These are phyloP conservation scores for Pestalotiopsis sp. DNA, from an alignment of 2,329 filamentous ascomycete species.

Conservation along the genomic window DNA sequence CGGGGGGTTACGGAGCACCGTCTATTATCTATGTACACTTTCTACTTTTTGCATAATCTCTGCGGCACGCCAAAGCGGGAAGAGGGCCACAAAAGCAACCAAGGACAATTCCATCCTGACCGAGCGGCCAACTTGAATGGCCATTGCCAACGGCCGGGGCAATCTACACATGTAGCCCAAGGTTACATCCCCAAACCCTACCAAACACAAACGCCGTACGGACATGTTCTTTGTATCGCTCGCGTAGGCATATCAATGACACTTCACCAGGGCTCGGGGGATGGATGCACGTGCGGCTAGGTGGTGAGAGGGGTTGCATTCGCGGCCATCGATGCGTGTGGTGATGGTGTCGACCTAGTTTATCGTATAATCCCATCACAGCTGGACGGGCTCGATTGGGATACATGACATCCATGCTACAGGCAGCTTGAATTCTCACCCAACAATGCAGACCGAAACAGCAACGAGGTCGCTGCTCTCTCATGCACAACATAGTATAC, in stretches of 20 bases:
- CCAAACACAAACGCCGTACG: neutral
- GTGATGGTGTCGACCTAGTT: neutral
- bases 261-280: neutral
- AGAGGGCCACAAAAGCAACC: neutral
- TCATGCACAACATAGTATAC: neutral
- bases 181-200: neutral
- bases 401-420: no score
- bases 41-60: neutral
- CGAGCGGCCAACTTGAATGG: neutral
- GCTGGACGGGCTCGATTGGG: no score
- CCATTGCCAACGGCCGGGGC: neutral
- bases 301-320: neutral
- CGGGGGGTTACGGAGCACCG: neutral
- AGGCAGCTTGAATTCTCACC: no score
- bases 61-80: neutral
- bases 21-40: neutral
- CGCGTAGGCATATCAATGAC: neutral
- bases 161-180: neutral
- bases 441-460: neutral
- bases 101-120: no score
- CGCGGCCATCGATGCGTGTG: neutral
- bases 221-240: neutral
- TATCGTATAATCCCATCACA: neutral
- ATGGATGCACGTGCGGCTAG: neutral
- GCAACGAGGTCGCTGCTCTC: neutral